Conservation (phyloP, 1,284 basidiomycete species). For the Thelephora terrestris region DNA sequence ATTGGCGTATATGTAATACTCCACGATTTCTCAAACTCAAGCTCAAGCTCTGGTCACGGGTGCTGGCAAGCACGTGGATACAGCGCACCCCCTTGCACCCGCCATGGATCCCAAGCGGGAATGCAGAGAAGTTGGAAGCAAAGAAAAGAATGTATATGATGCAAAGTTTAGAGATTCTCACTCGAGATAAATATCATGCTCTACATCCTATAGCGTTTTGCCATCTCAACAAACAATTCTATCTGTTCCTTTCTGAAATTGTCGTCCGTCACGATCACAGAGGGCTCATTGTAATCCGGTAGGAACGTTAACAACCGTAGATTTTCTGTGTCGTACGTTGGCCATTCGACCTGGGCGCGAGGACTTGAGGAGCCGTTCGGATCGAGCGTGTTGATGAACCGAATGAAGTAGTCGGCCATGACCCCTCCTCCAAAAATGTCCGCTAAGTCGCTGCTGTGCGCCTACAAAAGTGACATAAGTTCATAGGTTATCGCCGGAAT, state of each 20-base stretch:
- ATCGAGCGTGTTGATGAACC: constrained; percentile 18
- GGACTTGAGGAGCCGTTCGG: constrained; percentile 13
- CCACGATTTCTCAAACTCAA: too few species aligned
- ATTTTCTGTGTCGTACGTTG: constrained; percentile 8
- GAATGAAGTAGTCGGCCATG: constrained; percentile 16
- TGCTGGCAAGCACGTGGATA: too few species aligned
- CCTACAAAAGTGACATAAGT: not conserved
- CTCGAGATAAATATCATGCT: not conserved
- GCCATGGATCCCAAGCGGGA: not conserved
- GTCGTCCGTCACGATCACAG: constrained; percentile 5
- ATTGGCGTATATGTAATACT: too few species aligned
- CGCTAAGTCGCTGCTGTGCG: constrained; percentile 14
- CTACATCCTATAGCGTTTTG: not conserved
- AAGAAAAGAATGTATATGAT: not conserved
- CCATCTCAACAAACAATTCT: constrained; percentile 3
- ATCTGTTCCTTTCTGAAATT: constrained; percentile 7
- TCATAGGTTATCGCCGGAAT: not conserved
- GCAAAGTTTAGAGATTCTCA: not conserved
- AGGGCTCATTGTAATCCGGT: constrained; percentile 7
- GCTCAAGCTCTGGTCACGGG: too few species aligned
- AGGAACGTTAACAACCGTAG: constrained; percentile 9
- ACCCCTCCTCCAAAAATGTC: constrained; percentile 15
- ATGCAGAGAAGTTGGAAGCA: not conserved
- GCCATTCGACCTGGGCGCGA: constrained; percentile 13
- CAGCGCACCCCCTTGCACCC: too few species aligned